phyloP scores from a whole-genome alignment of 2,329 filamentous ascomycete genomes.

The Emergomyces pasteurianus region DNA sequence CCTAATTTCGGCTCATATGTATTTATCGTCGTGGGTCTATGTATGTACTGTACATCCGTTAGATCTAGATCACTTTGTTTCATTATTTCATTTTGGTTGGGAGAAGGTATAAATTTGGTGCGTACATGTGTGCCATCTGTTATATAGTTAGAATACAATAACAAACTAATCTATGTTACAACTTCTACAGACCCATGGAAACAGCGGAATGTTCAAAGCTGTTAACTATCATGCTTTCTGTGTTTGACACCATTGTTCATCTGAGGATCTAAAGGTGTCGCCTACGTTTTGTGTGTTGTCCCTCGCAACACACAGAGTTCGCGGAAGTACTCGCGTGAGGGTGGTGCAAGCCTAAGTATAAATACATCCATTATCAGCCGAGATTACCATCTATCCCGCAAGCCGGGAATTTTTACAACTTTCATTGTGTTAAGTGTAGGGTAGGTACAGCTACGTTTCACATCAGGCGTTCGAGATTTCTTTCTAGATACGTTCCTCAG shows the following conservation, averaged over 20 bases:
- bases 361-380: no score
- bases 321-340: no score
- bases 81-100: background rate
- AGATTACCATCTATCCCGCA: background rate
- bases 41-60: background rate
- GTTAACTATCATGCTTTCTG: no score
- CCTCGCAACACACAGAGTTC: no score
- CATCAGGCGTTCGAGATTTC: constrained; percentile 15
- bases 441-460: constrained; percentile 43
- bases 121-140: background rate
- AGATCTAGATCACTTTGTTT: background rate
- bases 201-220: no score
- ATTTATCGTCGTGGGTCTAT: background rate
- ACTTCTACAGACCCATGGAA: no score
- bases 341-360: no score
- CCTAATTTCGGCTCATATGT: background rate
- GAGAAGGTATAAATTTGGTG: background rate
- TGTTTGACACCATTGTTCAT: no score
- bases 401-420: background rate
- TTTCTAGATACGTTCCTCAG: constrained; percentile 49
- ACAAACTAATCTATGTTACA: no score
- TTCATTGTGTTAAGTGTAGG: constrained; percentile 26
- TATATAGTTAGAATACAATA: background rate
- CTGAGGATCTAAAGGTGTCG: no score
- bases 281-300: no score